Base-by-base conservation (phyloP, 306 rosid genomes). In the Fragaria iinumae region DNA sequence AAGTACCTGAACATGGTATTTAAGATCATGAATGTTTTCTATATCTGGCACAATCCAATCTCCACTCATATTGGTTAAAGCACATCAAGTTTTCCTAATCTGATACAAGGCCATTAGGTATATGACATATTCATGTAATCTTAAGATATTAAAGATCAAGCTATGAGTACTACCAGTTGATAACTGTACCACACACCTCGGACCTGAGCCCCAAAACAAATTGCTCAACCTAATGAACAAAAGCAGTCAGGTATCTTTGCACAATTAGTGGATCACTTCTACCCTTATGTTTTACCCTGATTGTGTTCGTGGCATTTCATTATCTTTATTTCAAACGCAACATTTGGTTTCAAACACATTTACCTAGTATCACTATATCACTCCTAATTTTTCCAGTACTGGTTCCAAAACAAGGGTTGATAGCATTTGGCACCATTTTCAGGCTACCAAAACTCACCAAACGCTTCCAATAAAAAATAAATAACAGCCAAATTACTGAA, bases 1-100 rank as follows among this genome's bases (percentile, higher is more conserved):
- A 95, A 95, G 88, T 95, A 95, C 87, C 98, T 95, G 92, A 43
- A 71, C 70, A 43, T 32, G 52, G 57, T 44, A 82, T 76, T 23
- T 53, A n/a, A 20, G 60, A 53, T 8, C 27, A 53, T n/a, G 2
- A 53, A 53, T 20, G 25, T 20, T 53, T 53, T 27, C 29, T n/a
- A 2, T 53, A 20, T 53, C 11, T 53, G 60, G 27, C 1, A 20
- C 60, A 53, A 53, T 27, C 25, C 27, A n/a, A 29, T 29, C 5
- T 36, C 9, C 23, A 20, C 11, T 17, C 29, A 44, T 34, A 20
- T 8, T 21, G 60, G n/a, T 12, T 12, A 23, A 18, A 55, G 6
- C 79, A 64, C 53, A 56, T 9, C 38, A 52, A 53, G 12, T 52
- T 67, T 9, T 8, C 38, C 67, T 27, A 60, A 12, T 25, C 18